These are phyloP conservation scores for Triticum dicoccoides DNA, from an alignment of 176 grass and related monocot species.

Conservation along the genomic window DNA sequence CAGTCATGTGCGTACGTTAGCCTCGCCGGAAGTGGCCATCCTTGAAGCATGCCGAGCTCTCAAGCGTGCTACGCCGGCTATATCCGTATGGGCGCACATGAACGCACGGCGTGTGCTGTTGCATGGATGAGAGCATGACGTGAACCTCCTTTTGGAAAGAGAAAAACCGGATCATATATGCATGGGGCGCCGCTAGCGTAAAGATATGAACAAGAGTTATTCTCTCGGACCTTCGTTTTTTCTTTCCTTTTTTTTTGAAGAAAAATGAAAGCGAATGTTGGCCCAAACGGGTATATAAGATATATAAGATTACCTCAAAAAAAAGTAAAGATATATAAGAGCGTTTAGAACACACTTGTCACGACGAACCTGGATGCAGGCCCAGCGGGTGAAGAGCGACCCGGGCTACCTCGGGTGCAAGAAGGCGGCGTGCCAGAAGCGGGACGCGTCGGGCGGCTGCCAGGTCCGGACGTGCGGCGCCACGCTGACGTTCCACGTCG, in stretches of 20 bases:
- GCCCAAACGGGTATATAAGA: no score
- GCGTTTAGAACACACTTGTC: background rate
- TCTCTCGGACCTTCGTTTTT: background rate
- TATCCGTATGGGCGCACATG: background rate
- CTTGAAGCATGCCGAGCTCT: constrained; percentile 4
- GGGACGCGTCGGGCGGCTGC: constrained; percentile 29
- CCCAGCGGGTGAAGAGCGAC: constrained; percentile 58
- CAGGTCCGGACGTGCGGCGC: constrained; percentile 48
- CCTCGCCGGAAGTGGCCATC: constrained; percentile 30
- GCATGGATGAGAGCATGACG: background rate
- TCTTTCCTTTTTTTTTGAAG: background rate
- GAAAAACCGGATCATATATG: background rate
- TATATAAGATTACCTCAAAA: no score
- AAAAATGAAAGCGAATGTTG: background rate
- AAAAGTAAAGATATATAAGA: no score
- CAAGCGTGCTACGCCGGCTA: background rate
- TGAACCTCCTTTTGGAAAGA: no score
- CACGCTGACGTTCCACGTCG: constrained; percentile 64
- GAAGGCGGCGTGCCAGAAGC: constrained; percentile 40
- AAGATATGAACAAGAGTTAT: background rate
- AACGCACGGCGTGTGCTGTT: background rate
- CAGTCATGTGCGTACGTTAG: background rate
- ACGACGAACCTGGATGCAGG: background rate
- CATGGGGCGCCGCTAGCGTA: background rate
- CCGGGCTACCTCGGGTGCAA: constrained; percentile 49